Conservation (phyloP, 208 protist species). For the Angomonas desouzai region DNA sequence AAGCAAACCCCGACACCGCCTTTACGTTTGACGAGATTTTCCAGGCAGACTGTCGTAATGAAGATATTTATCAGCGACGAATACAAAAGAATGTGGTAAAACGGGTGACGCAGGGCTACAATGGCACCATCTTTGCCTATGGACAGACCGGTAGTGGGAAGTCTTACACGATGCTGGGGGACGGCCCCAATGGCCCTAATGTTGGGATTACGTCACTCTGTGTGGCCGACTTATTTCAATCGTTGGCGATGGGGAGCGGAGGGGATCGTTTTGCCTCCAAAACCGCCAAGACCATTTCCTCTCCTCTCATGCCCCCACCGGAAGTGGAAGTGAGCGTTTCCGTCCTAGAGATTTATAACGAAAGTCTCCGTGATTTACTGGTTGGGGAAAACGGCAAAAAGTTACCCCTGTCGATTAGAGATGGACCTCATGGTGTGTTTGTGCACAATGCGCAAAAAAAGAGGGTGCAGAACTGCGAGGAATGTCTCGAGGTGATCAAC, state of each 20-base stretch:
- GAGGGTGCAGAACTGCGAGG: conserved; percentile 40
- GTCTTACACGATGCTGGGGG: conserved; percentile 79
- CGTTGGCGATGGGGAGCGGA: conserved; percentile 36
- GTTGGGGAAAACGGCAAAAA: conserved; percentile 11
- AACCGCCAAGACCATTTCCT: background rate
- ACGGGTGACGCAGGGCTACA: conserved; percentile 75
- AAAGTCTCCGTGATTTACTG: conserved; percentile 80
- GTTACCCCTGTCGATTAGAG: conserved; percentile 60
- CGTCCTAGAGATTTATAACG: conserved; percentile 83
- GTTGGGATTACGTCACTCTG: conserved; percentile 43
- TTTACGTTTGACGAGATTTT: conserved; percentile 82
- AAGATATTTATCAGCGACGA: conserved; percentile 45
- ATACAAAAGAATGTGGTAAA: conserved; percentile 44
- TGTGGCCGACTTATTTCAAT: conserved; percentile 54
- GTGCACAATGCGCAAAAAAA: conserved; percentile 71
- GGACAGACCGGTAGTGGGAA: conserved; percentile 88
- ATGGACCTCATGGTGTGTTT: conserved; percentile 75
- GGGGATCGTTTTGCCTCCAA: conserved; percentile 16
- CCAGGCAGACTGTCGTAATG: conserved; percentile 27
- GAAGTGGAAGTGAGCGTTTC: conserved; percentile 45
- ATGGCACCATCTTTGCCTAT: conserved; percentile 84
- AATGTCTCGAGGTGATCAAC: conserved; percentile 64
- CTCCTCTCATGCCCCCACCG: background rate
- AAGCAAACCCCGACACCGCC: conserved; percentile 46
- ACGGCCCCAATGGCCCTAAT: conserved; percentile 10